Evolutionary conservation across 768 basidiomycete genomes (phyloP).

Genomic region (Agaricus blazei): DNA sequence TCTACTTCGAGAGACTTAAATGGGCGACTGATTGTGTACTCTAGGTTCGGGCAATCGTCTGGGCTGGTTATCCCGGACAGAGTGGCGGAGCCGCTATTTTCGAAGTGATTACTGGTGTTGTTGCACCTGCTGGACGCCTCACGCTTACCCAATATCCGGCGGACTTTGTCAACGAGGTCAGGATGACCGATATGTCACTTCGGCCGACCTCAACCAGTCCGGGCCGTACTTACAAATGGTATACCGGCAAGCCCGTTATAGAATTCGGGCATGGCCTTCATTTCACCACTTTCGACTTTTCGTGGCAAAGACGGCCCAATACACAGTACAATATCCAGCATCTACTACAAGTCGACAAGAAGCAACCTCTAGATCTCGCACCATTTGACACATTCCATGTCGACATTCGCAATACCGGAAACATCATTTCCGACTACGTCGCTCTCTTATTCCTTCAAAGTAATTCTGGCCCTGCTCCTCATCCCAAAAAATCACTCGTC

Average conservation of each 20-base stretch:
- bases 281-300: constrained; percentile 43
- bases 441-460: constrained; percentile 47
- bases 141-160: constrained; percentile 50
- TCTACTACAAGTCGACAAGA: constrained; percentile 24
- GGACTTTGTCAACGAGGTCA: constrained; percentile 38
- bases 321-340: constrained; percentile 34
- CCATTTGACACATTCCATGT: constrained; percentile 46
- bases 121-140: constrained; percentile 50
- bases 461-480: constrained; percentile 42
- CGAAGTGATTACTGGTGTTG: constrained; percentile 47
- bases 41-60: constrained; percentile 48
- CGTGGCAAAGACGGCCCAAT: constrained; percentile 31
- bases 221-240: constrained; percentile 58
- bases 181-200: constrained; percentile 56
- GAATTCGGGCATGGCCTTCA: constrained; percentile 52
- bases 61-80: constrained; percentile 56
- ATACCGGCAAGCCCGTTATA: constrained; percentile 43
- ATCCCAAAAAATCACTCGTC: constrained; percentile 47
- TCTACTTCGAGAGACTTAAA: not conserved
- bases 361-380: constrained; percentile 33
- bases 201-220: constrained; percentile 44
- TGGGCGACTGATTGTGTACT: not conserved
- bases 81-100: constrained; percentile 49
- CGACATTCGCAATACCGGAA: constrained; percentile 43
- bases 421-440: constrained; percentile 47